A percentile compares a stretch with the other conserved stretches of the same genome.
Evolutionary conservation across 345 rosid genomes (phyloP).

Genomic region (Dipteronia dyeriana): DNA sequence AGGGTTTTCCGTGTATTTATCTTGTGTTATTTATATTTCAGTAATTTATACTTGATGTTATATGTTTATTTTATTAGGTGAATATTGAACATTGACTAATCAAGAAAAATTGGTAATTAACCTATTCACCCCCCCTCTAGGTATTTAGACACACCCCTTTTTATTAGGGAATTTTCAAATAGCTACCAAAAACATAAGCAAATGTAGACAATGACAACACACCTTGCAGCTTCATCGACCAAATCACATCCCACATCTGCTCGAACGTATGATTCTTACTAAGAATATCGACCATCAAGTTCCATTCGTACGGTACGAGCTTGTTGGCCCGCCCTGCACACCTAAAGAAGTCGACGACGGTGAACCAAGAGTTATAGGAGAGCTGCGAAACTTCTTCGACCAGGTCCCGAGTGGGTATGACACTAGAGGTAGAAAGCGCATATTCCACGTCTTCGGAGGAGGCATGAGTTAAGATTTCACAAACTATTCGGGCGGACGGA

Average conservation of each 20-base stretch:
- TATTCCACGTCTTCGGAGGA: conserved; percentile 38
- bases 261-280: conserved; percentile 51
- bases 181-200: conserved; percentile 45
- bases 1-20: too few species aligned
- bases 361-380: conserved; percentile 36
- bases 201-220: conserved; percentile 34
- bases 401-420: conserved; percentile 35
- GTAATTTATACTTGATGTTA: too few species aligned
- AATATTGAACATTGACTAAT: too few species aligned
- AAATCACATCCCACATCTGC: conserved; percentile 62
- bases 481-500: conserved; percentile 32
- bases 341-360: conserved; percentile 52
- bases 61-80: too few species aligned
- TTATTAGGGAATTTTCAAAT: too few species aligned
- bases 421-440: conserved; percentile 36
- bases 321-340: conserved; percentile 43
- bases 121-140: too few species aligned
- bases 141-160: too few species aligned
- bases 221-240: conserved; percentile 49
- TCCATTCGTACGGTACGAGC: conserved; percentile 46
- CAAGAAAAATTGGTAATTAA: too few species aligned
- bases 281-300: conserved; percentile 58
- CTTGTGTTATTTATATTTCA: too few species aligned
- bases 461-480: conserved; percentile 34
- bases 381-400: conserved; percentile 47